phyloP scores from a whole-genome alignment of 441 rosid species.

The Pelargonium australe region DNA sequence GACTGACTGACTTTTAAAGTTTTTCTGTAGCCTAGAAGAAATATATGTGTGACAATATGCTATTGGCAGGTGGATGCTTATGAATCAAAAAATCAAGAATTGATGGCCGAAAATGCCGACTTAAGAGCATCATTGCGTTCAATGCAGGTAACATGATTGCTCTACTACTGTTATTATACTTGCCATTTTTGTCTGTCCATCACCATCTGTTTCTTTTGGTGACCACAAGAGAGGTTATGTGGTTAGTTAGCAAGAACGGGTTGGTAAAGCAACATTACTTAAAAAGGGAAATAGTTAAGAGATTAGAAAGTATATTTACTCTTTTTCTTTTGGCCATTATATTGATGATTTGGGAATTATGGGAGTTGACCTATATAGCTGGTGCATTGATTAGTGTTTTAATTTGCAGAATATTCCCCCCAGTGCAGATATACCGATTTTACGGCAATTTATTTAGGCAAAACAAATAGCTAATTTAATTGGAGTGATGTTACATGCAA shows the following conservation, averaged over 20 bases:
- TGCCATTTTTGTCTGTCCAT: not conserved
- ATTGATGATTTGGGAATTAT: not conserved
- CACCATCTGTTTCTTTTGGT: not conserved
- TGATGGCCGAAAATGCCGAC: constrained; percentile 83
- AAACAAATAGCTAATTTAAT: not conserved
- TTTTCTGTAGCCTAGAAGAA: constrained; percentile 3
- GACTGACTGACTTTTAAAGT: constrained; percentile 12
- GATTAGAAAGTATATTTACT: not conserved
- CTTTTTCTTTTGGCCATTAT: not conserved
- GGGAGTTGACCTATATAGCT: constrained; percentile 4
- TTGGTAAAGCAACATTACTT: too few species aligned
- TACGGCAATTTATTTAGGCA: not conserved
- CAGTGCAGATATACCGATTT: not conserved
- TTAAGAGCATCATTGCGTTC: constrained; percentile 84
- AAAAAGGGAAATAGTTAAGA: too few species aligned
- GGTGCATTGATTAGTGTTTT: not conserved
- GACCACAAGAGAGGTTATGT: not conserved
- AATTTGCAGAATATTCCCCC: not conserved
- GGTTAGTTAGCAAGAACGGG: too few species aligned
- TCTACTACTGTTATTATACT: constrained; percentile 7
- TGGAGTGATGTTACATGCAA: not conserved
- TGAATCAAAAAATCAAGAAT: constrained; percentile 91
- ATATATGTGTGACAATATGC: constrained; percentile 15
- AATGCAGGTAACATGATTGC: constrained; percentile 61
- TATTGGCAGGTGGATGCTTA: constrained; percentile 84